Evolutionary conservation across 2,329 filamentous ascomycete species (phyloP), one percentile per base, ranked within the genome.

Genomic region (Rugonectria rugulosa): DNA sequence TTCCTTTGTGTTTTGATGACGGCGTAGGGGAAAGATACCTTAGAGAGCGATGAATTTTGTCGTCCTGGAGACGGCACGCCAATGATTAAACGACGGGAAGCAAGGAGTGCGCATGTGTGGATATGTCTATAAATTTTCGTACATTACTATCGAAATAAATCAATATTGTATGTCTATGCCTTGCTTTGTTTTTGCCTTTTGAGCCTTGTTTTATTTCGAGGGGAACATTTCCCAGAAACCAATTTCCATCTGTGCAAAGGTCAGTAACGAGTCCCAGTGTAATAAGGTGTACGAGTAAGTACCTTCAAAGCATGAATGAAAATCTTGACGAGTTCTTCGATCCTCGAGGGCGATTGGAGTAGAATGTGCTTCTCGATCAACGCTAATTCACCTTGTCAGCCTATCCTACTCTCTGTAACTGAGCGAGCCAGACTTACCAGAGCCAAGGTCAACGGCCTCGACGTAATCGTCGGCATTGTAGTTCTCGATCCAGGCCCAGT

Each of bases 401-500:
- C 54, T 27, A 15, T n/a, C 8, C 38, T 9, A 52, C 12, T 27
- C 24, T 8, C 24, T 11, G 8, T 11, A 11, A 20, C 14, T 26
- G 31, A 21, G 20, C 7, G 7, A n/a, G 6, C 10, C 46, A 49
- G 11, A 70, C 82, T 73, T 76, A 91, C 90, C 86, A 50, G 82
- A 85, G 19, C 91, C 91, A 3, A 85, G 80, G 60, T 79, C 79
- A 49, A 96, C 90, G 6, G 91, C 90, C 59, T 87, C 80, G 1
- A 80, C 75, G 63, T 96, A 97, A 70, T 95, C 90, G 1, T 91
- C 87, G 2, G 88, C 89, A 14, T 90, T 84, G 69, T 97, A 98
- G 68, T 91, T 96, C 70, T 93, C 81, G 62, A 98, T 91, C 94
- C 94, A 98, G 40, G 87, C 83, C 88, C 90, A 95, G 76, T 96